Percentiles rank a stretch among this genome's conserved stretches.
Conservation (phyloP, 2,329 filamentous ascomycete genomes). For the Blastomyces gilchristii region DNA sequence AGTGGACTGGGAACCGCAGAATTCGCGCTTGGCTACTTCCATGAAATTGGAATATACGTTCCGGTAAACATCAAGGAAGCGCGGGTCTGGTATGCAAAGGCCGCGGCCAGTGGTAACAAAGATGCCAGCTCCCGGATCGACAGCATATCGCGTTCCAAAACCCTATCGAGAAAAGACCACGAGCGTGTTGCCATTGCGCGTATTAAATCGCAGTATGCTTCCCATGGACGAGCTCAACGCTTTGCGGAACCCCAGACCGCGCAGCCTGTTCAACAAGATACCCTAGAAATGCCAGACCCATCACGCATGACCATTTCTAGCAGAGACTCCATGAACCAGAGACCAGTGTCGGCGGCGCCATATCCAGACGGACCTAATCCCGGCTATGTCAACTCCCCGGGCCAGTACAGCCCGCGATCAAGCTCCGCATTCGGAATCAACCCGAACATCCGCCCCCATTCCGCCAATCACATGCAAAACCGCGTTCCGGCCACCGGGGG, state of each 20-base stretch:
- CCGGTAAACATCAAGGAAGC: constrained; percentile 75
- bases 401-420: constrained; percentile 30
- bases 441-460: constrained; percentile 37
- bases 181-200: constrained; percentile 80
- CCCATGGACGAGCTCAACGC: constrained; percentile 38
- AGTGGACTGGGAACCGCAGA: constrained; percentile 79
- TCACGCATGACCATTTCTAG: constrained; percentile 33
- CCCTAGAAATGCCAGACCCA: constrained; percentile 41
- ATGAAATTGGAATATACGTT: constrained; percentile 90
- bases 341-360: constrained; percentile 30
- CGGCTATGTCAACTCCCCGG: constrained; percentile 24
- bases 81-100: constrained; percentile 78
- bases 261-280: constrained; percentile 33
- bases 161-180: constrained; percentile 81
- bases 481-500: constrained; percentile 24
- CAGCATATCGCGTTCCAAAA: constrained; percentile 70
- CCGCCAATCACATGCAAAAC: constrained; percentile 19
- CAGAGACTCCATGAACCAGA: constrained; percentile 16
- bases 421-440: constrained; percentile 41
- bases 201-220: constrained; percentile 73
- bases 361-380: constrained; percentile 33
- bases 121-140: constrained; percentile 76
- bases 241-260: constrained; percentile 25
- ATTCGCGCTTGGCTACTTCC: constrained; percentile 94
- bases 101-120: constrained; percentile 81